These are phyloP conservation scores for Jatropha curcas DNA, from an alignment of 345 rosid species.

Conservation along the genomic window DNA sequence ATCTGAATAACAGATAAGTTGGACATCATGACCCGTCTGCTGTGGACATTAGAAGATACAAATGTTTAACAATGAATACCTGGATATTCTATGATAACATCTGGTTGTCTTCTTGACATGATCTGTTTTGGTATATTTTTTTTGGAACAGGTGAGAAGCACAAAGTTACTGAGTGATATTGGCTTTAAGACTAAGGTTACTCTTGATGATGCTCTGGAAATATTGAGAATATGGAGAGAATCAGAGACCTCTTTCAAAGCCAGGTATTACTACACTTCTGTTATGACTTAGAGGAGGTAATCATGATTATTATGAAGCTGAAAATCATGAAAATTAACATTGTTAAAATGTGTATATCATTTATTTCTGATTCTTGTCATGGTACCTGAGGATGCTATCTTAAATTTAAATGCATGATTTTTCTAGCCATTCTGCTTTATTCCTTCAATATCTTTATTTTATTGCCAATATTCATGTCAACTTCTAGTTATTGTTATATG, in stretches of 20 bases:
- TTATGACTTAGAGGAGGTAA: neutral
- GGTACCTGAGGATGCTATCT: neutral
- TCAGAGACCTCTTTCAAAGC: conserved; percentile 56
- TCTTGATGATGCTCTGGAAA: conserved; percentile 55
- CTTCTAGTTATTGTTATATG: neutral
- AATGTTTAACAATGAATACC: neutral
- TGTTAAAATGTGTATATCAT: neutral
- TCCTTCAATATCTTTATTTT: neutral
- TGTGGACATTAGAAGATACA: neutral
- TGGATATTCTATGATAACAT: neutral
- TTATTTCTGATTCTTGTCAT: neutral
- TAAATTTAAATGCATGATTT: neutral
- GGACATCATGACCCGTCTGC: too few species aligned
- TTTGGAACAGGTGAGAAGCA: conserved; percentile 65
- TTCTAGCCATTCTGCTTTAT: neutral
- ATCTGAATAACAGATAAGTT: too few species aligned
- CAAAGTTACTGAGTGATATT: conserved; percentile 52
- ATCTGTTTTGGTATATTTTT: conserved; percentile 16
- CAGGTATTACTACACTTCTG: conserved; percentile 51
- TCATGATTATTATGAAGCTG: neutral
- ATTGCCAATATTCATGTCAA: neutral
- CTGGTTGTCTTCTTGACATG: neutral
- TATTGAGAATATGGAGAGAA: conserved; percentile 55
- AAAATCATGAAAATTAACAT: neutral
- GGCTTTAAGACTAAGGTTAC: conserved; percentile 77